These are phyloP conservation scores for Picea engelmannii DNA, from an alignment of 83 land plant genomes.

Conservation along the genomic window DNA sequence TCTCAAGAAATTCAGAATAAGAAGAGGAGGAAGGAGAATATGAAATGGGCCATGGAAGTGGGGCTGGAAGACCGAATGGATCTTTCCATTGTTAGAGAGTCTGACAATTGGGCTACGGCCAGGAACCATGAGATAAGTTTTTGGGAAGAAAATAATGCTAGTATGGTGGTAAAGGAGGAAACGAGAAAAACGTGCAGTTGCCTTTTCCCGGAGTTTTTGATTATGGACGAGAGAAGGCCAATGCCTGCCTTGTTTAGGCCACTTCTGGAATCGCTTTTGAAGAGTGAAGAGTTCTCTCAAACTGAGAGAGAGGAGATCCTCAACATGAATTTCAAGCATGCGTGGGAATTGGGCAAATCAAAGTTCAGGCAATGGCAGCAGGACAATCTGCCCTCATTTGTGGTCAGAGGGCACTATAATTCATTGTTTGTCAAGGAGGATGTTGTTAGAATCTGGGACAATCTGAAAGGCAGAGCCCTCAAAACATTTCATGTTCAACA, in stretches of 20 bases:
- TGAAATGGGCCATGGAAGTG: not conserved
- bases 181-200: not conserved
- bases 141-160: not conserved
- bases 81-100: conserved; percentile 1
- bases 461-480: conserved; percentile 12
- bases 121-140: not conserved
- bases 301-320: conserved; percentile 9
- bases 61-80: not conserved
- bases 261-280: not conserved
- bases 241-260: conserved; percentile 14
- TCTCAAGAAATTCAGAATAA: not conserved
- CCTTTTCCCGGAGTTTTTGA: not conserved
- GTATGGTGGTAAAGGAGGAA: not conserved
- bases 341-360: conserved; percentile 13
- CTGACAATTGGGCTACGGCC: not conserved
- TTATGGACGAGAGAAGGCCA: not conserved
- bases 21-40: not conserved
- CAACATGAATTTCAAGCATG: conserved; percentile 4
- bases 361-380: conserved; percentile 11
- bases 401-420: not conserved
- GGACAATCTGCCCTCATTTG: conserved; percentile 9
- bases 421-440: conserved; percentile 12
- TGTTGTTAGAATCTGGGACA: conserved; percentile 6
- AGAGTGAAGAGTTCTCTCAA: conserved; percentile 6
- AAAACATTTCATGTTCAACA: conserved; percentile 9